Percentiles rank a stretch among this genome's conserved stretches.
Conservation (phyloP, 495 filamentous ascomycete species). For the Terfezia claveryi region DNA sequence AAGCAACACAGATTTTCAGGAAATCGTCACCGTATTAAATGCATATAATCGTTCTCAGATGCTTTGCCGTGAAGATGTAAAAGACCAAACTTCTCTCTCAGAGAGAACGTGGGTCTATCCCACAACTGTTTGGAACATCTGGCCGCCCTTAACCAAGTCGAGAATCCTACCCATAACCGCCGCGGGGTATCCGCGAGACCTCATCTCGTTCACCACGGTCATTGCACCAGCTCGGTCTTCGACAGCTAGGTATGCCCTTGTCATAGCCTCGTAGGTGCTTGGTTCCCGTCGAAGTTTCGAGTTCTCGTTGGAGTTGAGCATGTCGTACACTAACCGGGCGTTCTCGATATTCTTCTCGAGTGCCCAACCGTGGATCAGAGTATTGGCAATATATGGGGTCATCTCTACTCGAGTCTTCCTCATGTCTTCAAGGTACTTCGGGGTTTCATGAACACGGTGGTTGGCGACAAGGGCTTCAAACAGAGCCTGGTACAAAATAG, state of each 20-base stretch:
- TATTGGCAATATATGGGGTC: constrained; percentile 97
- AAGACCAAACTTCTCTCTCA: too few relatives aligned
- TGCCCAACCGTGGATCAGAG: constrained; percentile 96
- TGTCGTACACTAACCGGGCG: constrained; percentile 55
- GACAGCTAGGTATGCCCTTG: constrained; percentile 65
- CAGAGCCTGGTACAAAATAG: constrained; percentile 84
- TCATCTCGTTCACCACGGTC: constrained; percentile 68
- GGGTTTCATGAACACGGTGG: constrained; percentile 55
- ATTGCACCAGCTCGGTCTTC: constrained; percentile 56
- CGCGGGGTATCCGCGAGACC: constrained; percentile 67
- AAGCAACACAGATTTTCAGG: too few relatives aligned
- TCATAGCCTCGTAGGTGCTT: constrained; percentile 99
- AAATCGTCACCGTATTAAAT: too few relatives aligned
- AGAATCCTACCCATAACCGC: constrained; percentile 82
- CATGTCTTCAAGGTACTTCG: constrained; percentile 56
- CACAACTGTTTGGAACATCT: too few relatives aligned
- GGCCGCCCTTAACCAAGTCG: constrained; percentile 56
- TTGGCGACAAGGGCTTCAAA: constrained; percentile 95
- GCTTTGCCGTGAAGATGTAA: too few relatives aligned
- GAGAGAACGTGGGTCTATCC: too few relatives aligned
- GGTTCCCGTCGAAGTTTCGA: constrained; percentile 53
- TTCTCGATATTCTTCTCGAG: constrained; percentile 57
- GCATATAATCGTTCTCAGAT: too few relatives aligned
- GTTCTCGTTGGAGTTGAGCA: constrained; percentile 29
- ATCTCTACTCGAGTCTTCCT: constrained; percentile 45